Base-by-base conservation (phyloP, 2,329 filamentous ascomycete genomes). In the Neurospora crassa region DNA sequence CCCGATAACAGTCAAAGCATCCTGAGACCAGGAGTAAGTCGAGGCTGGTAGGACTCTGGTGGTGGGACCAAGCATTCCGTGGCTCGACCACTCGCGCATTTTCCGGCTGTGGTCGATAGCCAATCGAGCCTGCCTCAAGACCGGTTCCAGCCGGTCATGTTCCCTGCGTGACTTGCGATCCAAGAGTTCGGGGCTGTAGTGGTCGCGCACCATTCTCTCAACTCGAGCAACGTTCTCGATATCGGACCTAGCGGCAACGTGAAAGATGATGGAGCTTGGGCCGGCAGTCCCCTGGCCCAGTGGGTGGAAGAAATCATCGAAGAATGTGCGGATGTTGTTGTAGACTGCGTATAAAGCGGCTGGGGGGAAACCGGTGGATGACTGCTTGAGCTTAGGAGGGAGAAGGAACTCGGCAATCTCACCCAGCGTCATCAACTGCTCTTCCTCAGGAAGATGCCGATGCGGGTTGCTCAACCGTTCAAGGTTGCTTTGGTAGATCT, bases 261-360 rank as follows among this genome's bases (percentile, higher is more conserved):
- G 86, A 75, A 91, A 92, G 40, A 91, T 63, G 75, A 72, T 86
- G 85, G 8, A 86, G 79, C 80, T 85, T 76, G 80, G 88, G 77
- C 83, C 78, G 78, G 79, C 85, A 79, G 80, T 85, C 78, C 73
- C 85, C 76, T 34, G 72, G 79, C 84, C 79, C 78, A 87, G 73
- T 2, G 85, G 82, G 2, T 84, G 83, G 77, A 94, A 92, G 40
- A 84, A 87, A 70, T 89, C 83, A 10, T 90, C 88, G 72, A 89
- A 85, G 53, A 85, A 83, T 34, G 85, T 79, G 8, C 95, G 78
- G 10, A 90, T 86, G 71, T 87, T 87, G 74, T 87, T 87, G 74
- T 93, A 90, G 7, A 94, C 88, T 4, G 92, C 91, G 76, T 93
- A 92, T 5, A 93, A 80, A 10, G 86, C 84, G 40, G 83, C 76